Conservation (phyloP, 2,329 filamentous ascomycete species). For the Plectosphaerella plurivora region DNA sequence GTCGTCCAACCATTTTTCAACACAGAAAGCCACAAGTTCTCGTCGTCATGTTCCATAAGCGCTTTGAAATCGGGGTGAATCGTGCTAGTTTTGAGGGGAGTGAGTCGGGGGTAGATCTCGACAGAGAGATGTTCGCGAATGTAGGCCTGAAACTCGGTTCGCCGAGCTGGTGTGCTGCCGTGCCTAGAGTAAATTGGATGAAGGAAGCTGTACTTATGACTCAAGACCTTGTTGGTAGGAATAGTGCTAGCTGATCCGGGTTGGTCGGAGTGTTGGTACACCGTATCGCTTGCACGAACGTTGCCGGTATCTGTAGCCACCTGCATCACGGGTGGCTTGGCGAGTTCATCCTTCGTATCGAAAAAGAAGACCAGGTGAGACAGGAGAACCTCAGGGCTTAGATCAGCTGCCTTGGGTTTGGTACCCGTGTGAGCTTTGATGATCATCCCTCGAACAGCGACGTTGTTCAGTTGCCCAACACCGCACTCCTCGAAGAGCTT, state of each 20-base stretch:
- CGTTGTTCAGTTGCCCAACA: neutral
- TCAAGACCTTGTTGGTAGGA: neutral
- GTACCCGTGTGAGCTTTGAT: neutral
- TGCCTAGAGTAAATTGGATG: neutral
- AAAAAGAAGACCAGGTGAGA: neutral
- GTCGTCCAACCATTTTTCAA: slow-evolving; percentile 5
- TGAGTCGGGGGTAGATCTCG: no score
- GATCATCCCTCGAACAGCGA: neutral
- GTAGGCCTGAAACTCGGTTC: no score
- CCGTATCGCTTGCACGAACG: neutral
- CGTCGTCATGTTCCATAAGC: neutral
- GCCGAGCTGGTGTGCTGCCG: no score
- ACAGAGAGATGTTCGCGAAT: no score
- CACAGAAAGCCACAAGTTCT: slow-evolving; percentile 1
- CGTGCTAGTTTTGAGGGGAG: neutral
- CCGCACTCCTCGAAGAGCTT: neutral
- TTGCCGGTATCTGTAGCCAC: no score
- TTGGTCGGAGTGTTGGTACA: neutral
- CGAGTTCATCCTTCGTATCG: neutral
- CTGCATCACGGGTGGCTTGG: no score
- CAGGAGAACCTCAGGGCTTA: neutral
- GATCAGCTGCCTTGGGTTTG: neutral
- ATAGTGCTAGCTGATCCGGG: neutral
- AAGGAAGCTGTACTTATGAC: neutral
- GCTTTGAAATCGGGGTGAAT: slow-evolving; percentile 1